Percentiles rank a stretch among this genome's conserved stretches.
phyloP scores from a whole-genome alignment of 1,284 basidiomycete species.

The Vanrija sp. region DNA sequence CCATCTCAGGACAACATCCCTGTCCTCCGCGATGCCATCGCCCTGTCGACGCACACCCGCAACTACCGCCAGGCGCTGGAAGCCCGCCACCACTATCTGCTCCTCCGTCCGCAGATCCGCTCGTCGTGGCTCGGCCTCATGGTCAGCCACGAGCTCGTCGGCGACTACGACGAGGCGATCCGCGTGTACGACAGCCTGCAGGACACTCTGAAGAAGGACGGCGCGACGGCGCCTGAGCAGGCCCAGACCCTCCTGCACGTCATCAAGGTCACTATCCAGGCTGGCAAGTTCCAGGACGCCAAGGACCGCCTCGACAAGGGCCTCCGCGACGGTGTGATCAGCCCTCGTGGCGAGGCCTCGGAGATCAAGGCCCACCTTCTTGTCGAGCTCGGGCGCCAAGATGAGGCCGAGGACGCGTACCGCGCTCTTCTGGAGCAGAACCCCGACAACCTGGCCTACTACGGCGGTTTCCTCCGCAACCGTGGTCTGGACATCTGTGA shows the following conservation, averaged over 20 bases:
- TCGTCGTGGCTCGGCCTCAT: constrained; percentile 88
- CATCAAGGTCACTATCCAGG: constrained; percentile 70
- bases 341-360: constrained; percentile 67
- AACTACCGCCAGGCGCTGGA: constrained; percentile 75
- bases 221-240: constrained; percentile 57
- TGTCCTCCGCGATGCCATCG: constrained; percentile 84
- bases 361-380: constrained; percentile 64
- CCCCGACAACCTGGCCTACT: constrained; percentile 77
- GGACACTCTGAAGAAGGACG: constrained; percentile 57
- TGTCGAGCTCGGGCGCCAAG: constrained; percentile 58
- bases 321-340: constrained; percentile 62
- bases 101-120: constrained; percentile 74
- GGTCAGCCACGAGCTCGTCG: constrained; percentile 80
- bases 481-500: constrained; percentile 58
- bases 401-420: constrained; percentile 76
- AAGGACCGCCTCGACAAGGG: constrained; percentile 63
- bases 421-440: constrained; percentile 76
- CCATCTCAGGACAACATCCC: constrained; percentile 81
- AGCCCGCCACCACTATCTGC: constrained; percentile 74
- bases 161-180: constrained; percentile 67
- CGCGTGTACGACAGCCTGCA: constrained; percentile 64
- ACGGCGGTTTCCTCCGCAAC: constrained; percentile 65
- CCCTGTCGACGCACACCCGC: constrained; percentile 86
- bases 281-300: constrained; percentile 55
- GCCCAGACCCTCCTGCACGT: constrained; percentile 83